Percentiles rank a stretch among this genome's conserved stretches.
Conservation (phyloP, 2,329 filamentous ascomycete genomes). For the Botrytis tulipae region DNA sequence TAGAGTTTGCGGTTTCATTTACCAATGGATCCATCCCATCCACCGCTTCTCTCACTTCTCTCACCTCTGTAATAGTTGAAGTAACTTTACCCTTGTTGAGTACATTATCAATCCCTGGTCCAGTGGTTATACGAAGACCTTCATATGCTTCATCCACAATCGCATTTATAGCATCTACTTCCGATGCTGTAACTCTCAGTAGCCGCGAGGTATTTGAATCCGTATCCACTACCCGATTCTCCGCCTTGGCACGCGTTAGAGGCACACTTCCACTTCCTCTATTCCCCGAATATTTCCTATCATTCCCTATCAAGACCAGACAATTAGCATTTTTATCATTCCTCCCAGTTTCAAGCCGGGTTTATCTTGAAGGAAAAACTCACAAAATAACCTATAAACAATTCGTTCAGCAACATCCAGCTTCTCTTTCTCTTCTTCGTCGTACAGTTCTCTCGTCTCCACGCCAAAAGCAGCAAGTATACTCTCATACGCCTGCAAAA, state of each 20-base stretch:
- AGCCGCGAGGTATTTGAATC: too few relatives aligned
- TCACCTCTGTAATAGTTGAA: not conserved
- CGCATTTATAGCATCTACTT: not conserved
- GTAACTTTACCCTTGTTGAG: not conserved
- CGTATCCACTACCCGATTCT: too few relatives aligned
- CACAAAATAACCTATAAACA: conserved; percentile 14
- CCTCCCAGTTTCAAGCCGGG: rapidly evolving
- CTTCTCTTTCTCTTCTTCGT: not conserved
- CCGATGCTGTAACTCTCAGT: not conserved
- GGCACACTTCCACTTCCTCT: not conserved
- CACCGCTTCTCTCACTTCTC: not conserved
- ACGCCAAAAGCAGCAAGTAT: not conserved
- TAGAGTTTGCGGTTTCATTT: not conserved
- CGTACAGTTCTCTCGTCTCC: too few relatives aligned
- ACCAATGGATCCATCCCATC: not conserved
- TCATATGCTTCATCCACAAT: conserved; percentile 11
- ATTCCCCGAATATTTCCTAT: not conserved
- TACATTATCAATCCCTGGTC: not conserved
- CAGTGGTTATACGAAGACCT: not conserved
- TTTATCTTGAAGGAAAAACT: not conserved
- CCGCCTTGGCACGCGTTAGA: not conserved
- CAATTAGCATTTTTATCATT: not conserved
- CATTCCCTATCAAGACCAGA: not conserved
- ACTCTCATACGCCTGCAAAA: conserved; percentile 14
- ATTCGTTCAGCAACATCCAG: not conserved